A percentile compares a stretch with the other conserved stretches of the same genome.
These are phyloP conservation scores for Rhynchospora tenuis DNA, from an alignment of 176 grass and related monocot species.

Conservation along the genomic window DNA sequence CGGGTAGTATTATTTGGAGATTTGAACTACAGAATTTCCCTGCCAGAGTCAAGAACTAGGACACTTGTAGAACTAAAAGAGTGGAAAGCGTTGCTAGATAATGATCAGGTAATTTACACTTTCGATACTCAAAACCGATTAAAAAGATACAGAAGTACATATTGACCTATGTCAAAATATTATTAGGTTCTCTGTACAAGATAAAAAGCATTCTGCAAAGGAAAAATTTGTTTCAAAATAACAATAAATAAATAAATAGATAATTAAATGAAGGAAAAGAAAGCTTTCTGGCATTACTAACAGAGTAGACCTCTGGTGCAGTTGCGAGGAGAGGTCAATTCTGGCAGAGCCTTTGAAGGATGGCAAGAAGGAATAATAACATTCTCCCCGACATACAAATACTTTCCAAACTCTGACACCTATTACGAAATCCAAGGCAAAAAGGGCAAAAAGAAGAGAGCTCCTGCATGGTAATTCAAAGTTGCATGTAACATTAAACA, in stretches of 20 bases:
- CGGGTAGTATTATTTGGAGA: conserved; percentile 71
- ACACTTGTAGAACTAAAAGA: conserved; percentile 52
- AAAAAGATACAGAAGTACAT: not conserved
- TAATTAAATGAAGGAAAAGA: not conserved
- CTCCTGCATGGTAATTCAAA: conserved; percentile 65
- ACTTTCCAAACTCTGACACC: conserved; percentile 59
- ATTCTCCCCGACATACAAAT: conserved; percentile 92
- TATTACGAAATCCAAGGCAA: conserved; percentile 43
- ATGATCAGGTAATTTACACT: conserved; percentile 45
- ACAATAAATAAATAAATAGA: not conserved
- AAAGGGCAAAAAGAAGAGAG: conserved; percentile 40
- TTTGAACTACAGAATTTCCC: conserved; percentile 87
- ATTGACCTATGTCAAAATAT: not conserved
- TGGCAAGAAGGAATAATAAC: conserved; percentile 78
- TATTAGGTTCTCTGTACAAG: not conserved
- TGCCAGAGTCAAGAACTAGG: conserved; percentile 53
- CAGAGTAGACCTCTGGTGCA: not conserved
- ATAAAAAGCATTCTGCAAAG: not conserved
- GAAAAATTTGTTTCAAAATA: too few species aligned
- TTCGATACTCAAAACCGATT: not conserved
- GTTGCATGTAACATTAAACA: not conserved
- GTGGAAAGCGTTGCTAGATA: conserved; percentile 60
- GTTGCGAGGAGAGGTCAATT: conserved; percentile 39
- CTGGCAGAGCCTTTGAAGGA: conserved; percentile 41
- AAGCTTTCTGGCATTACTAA: not conserved